Conservation (phyloP, 208 protist genomes). For the Naegleria gruberi region DNA sequence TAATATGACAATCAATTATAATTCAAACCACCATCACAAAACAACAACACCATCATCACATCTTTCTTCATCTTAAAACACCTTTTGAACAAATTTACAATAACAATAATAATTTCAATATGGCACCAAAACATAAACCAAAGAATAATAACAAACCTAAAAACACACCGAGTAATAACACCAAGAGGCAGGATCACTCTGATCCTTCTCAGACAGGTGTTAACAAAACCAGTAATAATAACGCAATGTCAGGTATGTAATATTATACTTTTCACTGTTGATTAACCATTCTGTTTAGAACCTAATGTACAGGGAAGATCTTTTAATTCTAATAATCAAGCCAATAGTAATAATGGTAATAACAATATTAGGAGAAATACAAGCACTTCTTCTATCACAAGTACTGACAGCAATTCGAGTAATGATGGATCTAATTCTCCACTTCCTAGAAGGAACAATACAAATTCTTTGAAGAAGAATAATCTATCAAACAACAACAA, state of each 20-base stretch:
- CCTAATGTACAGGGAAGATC: neutral
- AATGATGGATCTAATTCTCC: neutral
- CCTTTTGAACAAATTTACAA: neutral
- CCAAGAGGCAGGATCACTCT: too few relatives aligned
- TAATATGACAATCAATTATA: neutral
- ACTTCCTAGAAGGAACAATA: neutral
- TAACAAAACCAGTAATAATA: too few relatives aligned
- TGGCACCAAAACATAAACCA: neutral
- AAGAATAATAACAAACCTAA: neutral
- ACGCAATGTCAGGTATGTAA: too few relatives aligned
- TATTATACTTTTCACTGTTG: too few relatives aligned
- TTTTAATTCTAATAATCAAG: neutral
- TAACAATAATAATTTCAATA: neutral
- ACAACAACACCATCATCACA: neutral
- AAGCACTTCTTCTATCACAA: neutral
- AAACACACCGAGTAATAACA: too few relatives aligned
- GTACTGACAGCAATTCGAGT: neutral
- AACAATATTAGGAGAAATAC: neutral
- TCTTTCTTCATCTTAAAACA: neutral
- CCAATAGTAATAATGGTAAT: neutral
- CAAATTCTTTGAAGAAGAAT: too few relatives aligned
- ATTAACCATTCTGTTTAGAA: too few relatives aligned
- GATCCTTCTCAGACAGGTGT: too few relatives aligned
- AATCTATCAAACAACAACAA: neutral
- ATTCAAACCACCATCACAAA: neutral